Conservation (phyloP, 2,329 filamentous ascomycete genomes). For the Malbranchea zuffiana region DNA sequence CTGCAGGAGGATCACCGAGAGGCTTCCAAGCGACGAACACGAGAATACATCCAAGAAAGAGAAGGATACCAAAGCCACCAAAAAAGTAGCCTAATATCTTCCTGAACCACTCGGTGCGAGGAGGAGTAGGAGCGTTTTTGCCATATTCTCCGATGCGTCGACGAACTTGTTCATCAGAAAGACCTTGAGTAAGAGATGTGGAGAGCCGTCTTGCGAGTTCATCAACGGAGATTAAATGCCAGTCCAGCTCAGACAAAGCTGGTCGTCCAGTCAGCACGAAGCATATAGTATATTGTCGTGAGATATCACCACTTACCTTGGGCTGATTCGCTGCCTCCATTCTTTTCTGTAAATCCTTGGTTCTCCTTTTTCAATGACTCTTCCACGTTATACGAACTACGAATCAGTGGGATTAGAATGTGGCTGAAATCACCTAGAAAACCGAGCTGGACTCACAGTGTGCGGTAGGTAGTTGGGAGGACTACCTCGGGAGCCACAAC, state of each 20-base stretch:
- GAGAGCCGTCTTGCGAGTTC: constrained; percentile 51
- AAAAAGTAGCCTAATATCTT: constrained; percentile 61
- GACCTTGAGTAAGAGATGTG: constrained; percentile 46
- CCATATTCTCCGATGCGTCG: constrained; percentile 51
- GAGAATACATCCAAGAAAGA: constrained; percentile 57
- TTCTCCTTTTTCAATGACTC: constrained; percentile 11
- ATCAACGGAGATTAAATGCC: constrained; percentile 51
- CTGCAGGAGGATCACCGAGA: constrained; percentile 58
- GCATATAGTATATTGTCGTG: background rate
- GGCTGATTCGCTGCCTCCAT: background rate
- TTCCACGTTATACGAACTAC: constrained; percentile 13
- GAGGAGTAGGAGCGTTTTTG: constrained; percentile 54
- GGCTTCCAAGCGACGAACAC: constrained; percentile 71
- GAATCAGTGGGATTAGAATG: constrained; percentile 1
- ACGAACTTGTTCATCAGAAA: constrained; percentile 49
- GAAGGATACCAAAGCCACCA: constrained; percentile 62
- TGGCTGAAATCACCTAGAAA: background rate
- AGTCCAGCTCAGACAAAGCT: constrained; percentile 54
- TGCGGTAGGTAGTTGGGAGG: constrained; percentile 14
- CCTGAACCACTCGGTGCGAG: constrained; percentile 49
- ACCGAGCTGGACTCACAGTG: constrained; percentile 9
- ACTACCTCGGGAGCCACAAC: constrained; percentile 12
- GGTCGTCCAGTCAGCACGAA: constrained; percentile 3
- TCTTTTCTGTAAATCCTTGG: background rate
- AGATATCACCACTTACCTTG: constrained; percentile 3